Base-by-base conservation (phyloP, 371 early-diverging fungal species). In the Blakeslea trispora region DNA sequence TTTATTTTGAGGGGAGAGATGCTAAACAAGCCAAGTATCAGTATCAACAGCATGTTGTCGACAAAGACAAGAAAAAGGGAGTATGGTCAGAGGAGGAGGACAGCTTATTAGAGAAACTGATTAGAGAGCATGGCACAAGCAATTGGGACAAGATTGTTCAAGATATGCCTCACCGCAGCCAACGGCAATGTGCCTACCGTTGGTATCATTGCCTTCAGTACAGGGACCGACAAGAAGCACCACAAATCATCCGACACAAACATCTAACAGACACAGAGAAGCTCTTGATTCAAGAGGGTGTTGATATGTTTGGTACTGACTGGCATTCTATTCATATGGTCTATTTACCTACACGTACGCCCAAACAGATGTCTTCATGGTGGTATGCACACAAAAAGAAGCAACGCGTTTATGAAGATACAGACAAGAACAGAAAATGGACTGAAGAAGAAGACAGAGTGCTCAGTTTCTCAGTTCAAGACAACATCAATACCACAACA, bases 241-340 rank as follows among this genome's bases (percentile, higher is more conserved):
- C 49, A 9, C 32, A 24, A 3, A 57, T 45, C 15, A 39, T 37
- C 2, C 44, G 22, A 21, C 41, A 53, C 3, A 41, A 44, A 4
- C 55, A 57, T 7, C 55, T 79, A 2, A 57, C 66, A 39, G 53
- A 66, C 5, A 22, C 56, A 11, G 80, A 79, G 45, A 64, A 67
- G 15, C 45, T 34, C 3, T 44, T 66, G 13, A 52, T 79, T 7
- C 45, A 28, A 17, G 68, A 76, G 60, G 80, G 77, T 1, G 66
- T 74, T 1, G 45, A 64, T 8, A 72, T 74, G 70, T 76, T 76
- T 71, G 80, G 77, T 1, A 40, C 48, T 13, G 52, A 76, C 34
- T 79, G 77, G 75, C 23, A 64, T 7, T 73, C 77, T 0, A 67
- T 79, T 44, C 59, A 57, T 3, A 50, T 57, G 5, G 59, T 69